Evolutionary conservation across 2,329 filamentous ascomycete genomes (phyloP).

Genomic region (Huntiella omanensis): DNA sequence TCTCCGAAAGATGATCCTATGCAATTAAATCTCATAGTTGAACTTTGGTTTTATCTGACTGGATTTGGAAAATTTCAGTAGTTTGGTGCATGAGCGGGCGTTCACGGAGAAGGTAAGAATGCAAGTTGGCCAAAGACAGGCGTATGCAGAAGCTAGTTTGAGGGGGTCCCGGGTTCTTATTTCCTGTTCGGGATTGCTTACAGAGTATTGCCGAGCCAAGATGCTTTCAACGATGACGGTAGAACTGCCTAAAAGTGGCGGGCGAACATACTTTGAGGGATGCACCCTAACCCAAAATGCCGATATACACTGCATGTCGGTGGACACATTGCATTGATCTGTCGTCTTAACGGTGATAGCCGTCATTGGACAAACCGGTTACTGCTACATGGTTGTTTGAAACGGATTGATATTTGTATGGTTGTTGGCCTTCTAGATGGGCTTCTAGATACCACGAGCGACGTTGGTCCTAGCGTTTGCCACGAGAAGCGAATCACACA

Average conservation of each 20-base stretch:
- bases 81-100: background rate
- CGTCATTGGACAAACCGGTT: no score
- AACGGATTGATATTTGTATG: no score
- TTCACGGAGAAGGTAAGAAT: background rate
- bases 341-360: no score
- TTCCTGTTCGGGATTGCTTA: slow-evolving; percentile 5
- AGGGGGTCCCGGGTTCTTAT: slow-evolving; percentile 7
- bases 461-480: background rate
- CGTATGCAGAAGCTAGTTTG: background rate
- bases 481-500: background rate
- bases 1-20: background rate
- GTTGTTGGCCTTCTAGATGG: no score
- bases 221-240: no score
- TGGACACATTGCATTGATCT: background rate
- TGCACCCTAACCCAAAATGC: no score
- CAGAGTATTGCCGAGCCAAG: no score
- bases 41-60: background rate
- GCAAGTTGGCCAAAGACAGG: background rate
- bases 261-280: no score
- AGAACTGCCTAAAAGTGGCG: no score
- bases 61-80: background rate
- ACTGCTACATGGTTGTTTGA: no score
- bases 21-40: background rate
- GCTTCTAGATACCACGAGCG: background rate
- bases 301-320: background rate